Evolutionary conservation across 176 grass and related monocot genomes (phyloP).

Genomic region (Musa itinerans): DNA sequence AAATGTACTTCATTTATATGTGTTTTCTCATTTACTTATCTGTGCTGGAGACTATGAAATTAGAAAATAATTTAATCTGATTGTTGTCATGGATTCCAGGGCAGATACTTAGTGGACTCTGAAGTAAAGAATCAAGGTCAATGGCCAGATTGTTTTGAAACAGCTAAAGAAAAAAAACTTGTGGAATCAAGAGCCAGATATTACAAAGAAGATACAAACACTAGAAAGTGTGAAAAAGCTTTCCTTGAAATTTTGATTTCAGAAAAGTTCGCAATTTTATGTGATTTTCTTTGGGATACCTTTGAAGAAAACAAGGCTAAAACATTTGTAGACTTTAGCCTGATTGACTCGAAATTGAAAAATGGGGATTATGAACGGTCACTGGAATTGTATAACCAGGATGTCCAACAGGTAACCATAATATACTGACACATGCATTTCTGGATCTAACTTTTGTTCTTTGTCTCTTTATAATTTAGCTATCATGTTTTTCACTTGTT

Average conservation of each 20-base stretch:
- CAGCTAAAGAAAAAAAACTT: not conserved
- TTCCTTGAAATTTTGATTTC: constrained; percentile 60
- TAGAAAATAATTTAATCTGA: not conserved
- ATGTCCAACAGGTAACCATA: constrained; percentile 57
- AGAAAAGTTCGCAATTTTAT: constrained; percentile 63
- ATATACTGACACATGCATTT: not conserved
- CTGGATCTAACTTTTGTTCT: not conserved
- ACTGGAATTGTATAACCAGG: constrained; percentile 49
- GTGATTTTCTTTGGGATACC: constrained; percentile 54
- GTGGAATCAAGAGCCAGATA: not conserved
- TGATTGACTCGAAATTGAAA: constrained; percentile 74
- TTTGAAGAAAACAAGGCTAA: constrained; percentile 38
- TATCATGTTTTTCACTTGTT: not conserved
- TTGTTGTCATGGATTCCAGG: not conserved
- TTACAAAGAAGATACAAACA: constrained; percentile 25
- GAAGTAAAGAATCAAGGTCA: not conserved
- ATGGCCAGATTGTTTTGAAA: not conserved
- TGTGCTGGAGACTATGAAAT: too few species aligned
- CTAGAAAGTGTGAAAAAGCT: constrained; percentile 44
- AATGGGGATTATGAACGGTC: constrained; percentile 67
- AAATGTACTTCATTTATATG: constrained; percentile 15
- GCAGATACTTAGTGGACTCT: not conserved
- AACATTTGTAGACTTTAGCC: constrained; percentile 58
- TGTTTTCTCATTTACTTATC: not conserved
- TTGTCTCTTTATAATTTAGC: not conserved